These are phyloP conservation scores for Ganoderma boninense DNA, from an alignment of 1,284 basidiomycete species.

Conservation along the genomic window DNA sequence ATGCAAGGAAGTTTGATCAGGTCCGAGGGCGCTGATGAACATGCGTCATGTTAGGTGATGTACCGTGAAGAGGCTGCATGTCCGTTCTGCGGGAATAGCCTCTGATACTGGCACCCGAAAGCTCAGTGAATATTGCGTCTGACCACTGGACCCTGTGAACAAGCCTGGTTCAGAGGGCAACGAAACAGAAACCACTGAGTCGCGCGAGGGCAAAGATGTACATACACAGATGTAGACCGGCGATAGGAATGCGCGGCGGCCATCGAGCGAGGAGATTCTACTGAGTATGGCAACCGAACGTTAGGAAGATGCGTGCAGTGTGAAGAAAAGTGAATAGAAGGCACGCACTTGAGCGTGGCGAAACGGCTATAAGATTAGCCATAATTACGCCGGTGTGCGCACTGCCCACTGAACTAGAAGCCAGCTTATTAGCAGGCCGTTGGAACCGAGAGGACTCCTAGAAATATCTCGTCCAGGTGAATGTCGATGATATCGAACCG, in stretches of 20 bases:
- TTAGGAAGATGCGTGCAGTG: neutral
- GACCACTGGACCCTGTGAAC: neutral
- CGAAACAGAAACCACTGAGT: neutral
- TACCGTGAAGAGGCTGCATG: neutral
- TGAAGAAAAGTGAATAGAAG: neutral
- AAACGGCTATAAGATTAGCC: constrained; percentile 1
- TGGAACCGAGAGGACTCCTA: neutral
- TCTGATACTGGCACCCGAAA: neutral
- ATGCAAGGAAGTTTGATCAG: neutral
- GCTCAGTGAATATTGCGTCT: neutral
- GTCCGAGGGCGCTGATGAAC: constrained; percentile 1
- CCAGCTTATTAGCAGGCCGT: neutral
- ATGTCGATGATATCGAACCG: neutral
- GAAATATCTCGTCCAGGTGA: neutral
- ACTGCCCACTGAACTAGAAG: neutral
- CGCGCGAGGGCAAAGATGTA: neutral
- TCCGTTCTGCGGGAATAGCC: neutral
- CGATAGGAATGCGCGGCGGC: neutral
- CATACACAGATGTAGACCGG: neutral
- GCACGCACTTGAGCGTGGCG: neutral
- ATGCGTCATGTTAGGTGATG: neutral
- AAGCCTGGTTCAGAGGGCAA: neutral
- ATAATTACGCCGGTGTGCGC: neutral
- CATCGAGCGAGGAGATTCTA: neutral
- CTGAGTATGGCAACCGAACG: neutral